Evolutionary conservation across 1,139 yeast species (phyloP), one percentile per base, ranked within the genome.

Genomic region (Saccharomyces hybrid): DNA sequence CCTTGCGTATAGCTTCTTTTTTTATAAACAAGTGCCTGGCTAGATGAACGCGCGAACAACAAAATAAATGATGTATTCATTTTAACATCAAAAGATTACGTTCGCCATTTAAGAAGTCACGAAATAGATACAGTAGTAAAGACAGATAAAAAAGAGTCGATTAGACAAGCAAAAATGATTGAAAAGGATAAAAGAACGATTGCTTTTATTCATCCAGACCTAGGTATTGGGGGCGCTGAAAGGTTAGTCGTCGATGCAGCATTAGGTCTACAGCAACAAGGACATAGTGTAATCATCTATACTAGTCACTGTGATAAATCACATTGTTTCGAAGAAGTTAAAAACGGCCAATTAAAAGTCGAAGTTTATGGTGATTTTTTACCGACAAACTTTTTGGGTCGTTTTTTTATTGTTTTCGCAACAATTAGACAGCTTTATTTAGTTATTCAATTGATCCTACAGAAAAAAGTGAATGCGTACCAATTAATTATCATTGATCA

Each of bases 181-280:
- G 23, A 7, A 11, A 27, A 49, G 14, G 47, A 14, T 13, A 26
- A 27, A 59, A 60, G 47, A 56, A 80, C 78, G 78, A 78, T 91
- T 47, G 98, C 97, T 3, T 89, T 93, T 64, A 74, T 93, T 13
- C 99, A 93, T 67, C 99, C 99, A 0, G 99, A 93, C 71, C 73
- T 93, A 53, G 99, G 99, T 0, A 93, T 93, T 56, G 91, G 96
- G 6, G 99, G 99, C 4, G 99, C 99, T 0, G 99, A 93, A 69
- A 76, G 99, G 56, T 76, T 95, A 27, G 91, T 93, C 1, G 96
- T 93, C 1, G 99, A 93, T 71, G 95, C 96, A 1, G 99, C 98
- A 0, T 76, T 89, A 2, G 96, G 96, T 0, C 73, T 93, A 27
- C 90, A 91, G 68, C 76, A 80, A 2, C 71, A 76, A n/a, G 83